Percentiles rank a stretch among this genome's conserved stretches.
These are phyloP conservation scores for Talaromyces sp. DNA, from an alignment of 2,329 filamentous ascomycete species.

Conservation along the genomic window DNA sequence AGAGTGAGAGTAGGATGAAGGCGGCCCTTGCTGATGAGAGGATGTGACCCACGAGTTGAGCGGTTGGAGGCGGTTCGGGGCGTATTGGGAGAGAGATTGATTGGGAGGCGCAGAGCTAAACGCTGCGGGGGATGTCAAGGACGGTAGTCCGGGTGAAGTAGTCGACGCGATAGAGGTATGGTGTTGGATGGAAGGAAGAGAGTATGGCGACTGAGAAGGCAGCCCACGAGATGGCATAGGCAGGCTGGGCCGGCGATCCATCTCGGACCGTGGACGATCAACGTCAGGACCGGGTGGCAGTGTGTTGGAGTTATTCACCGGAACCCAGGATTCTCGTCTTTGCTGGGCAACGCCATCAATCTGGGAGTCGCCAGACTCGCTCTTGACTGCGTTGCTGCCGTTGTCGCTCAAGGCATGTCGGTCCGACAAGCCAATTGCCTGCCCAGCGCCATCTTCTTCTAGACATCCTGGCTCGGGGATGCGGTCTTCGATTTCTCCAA, in stretches of 20 bases:
- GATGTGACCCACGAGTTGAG: constrained; percentile 33
- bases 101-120: constrained; percentile 17
- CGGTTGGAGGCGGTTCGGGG: constrained; percentile 33
- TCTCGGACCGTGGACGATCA: constrained; percentile 9
- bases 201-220: constrained; percentile 25
- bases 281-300: constrained; percentile 1
- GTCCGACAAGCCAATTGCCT: constrained; percentile 5
- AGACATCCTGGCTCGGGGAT: constrained; percentile 24
- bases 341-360: constrained; percentile 23
- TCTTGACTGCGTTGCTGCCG: constrained; percentile 37
- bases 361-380: constrained; percentile 30
- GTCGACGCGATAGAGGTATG: constrained; percentile 16
- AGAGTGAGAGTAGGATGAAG: constrained; percentile 27
- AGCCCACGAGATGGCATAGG: constrained; percentile 28
- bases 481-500: constrained; percentile 36
- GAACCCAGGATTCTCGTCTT: constrained; percentile 39
- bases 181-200: constrained; percentile 28
- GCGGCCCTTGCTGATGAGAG: constrained; percentile 19
- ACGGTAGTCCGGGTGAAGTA: constrained; percentile 29
- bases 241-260: constrained; percentile 29
- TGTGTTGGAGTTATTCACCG: constrained; percentile 27
- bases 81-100: constrained; percentile 22
- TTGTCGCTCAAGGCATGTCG: constrained; percentile 30
- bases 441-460: constrained; percentile 28
- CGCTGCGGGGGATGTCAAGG: constrained; percentile 22